phyloP scores from a whole-genome alignment of 148 eudicot genomes.

The Dysphania ambrosioides region DNA sequence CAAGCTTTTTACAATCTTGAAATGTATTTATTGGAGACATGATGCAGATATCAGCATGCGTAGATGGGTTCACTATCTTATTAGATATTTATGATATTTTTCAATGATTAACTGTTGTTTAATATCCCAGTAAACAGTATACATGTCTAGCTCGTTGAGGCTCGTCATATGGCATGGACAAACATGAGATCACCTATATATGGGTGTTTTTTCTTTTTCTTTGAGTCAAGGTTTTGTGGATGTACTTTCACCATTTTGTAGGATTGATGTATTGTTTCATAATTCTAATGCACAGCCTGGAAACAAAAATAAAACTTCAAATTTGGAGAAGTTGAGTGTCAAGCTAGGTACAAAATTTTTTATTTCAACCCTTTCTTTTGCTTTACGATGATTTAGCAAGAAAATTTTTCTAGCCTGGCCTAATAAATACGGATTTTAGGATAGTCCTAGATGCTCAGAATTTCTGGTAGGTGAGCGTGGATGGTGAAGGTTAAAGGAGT shows the following conservation, averaged over 20 bases:
- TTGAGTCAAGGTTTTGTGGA: conserved; percentile 15
- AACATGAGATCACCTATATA: conserved; percentile 20
- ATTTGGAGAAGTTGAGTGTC: neutral
- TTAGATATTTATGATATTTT: conserved; percentile 19
- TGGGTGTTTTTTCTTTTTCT: conserved; percentile 9
- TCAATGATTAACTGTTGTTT: conserved; percentile 21
- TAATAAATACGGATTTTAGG: too few species aligned
- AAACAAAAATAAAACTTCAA: conserved; percentile 10
- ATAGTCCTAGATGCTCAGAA: too few species aligned
- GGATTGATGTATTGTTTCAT: conserved; percentile 11
- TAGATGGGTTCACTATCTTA: too few species aligned
- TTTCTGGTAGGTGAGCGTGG: too few species aligned
- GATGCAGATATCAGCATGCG: too few species aligned
- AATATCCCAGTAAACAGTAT: conserved; percentile 25
- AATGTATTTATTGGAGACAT: conserved; percentile 9
- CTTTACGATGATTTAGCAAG: too few species aligned
- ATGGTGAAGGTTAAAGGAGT: too few species aligned
- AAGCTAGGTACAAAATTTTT: neutral
- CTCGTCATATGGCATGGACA: conserved; percentile 19
- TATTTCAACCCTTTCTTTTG: neutral
- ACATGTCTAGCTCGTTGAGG: conserved; percentile 19
- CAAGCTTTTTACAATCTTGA: conserved; percentile 93
- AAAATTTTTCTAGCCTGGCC: too few species aligned
- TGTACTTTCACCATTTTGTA: neutral
- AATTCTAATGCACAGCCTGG: conserved; percentile 15